Evolutionary conservation across 306 rosid species (phyloP), one percentile per base, ranked within the genome.

Genomic region (Dicorynia guianensis): DNA sequence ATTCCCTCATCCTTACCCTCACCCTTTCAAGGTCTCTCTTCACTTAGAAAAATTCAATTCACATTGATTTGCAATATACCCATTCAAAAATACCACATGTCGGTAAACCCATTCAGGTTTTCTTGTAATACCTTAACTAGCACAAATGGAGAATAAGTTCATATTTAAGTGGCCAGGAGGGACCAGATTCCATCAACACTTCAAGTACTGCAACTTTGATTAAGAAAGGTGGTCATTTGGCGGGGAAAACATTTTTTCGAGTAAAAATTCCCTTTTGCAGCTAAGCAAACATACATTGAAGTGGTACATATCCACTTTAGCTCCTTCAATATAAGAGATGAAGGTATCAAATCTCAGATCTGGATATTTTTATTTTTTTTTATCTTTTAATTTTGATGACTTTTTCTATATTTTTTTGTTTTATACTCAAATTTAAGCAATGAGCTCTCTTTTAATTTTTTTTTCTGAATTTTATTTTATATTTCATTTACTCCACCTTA

Each of bases 111-210:
- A 75, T 75, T 82, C 33, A 59, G 63, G 13, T 20, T 62, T 47
- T 86, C 35, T 67, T 72, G 53, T 48, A 33, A 49, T 82, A 79
- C 70, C 61, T 58, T 34, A n/a, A n/a, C n/a, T n/a, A n/a, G 46
- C 42, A n/a, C 2, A 25, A 81, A 81, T 83, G 84, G 88, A 73
- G 88, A 86, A 86, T 86, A 86, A 63, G 48, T 79, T 81, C 88
- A 57, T 62, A 76, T n/a, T n/a, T 59, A 62, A 59, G 30, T 25
- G 2, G 30, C 65, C 48, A 38, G 13, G 33, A 10, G 60, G 60
- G 58, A 42, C 17, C 60, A 77, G 72, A 59, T 14, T 55, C 70
- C 11, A 17, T 63, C 38, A 70, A 30, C 50, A 36, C 35, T 59
- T 11, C 52, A 69, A 67, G 50, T 56, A 60, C 71, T 8, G 18